These are phyloP conservation scores for Tuber aestivum DNA, from an alignment of 495 filamentous ascomycete genomes.

Conservation along the genomic window DNA sequence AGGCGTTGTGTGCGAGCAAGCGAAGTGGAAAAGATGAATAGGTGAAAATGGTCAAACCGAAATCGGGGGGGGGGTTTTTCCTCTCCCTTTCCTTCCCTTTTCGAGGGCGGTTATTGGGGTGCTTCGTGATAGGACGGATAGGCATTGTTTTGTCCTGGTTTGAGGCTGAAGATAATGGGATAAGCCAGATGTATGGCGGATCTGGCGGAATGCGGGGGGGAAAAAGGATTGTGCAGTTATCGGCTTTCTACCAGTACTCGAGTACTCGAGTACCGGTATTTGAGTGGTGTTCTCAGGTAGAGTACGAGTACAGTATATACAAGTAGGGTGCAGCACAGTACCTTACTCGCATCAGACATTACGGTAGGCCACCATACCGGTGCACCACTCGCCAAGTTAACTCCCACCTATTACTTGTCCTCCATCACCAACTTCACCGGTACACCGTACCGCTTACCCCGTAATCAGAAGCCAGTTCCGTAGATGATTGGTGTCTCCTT, in stretches of 20 bases:
- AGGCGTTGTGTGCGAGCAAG: background rate
- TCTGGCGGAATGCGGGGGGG: background rate
- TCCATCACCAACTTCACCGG: background rate
- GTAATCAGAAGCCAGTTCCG: background rate
- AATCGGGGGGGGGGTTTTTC: no score
- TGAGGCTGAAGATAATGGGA: constrained; percentile 5
- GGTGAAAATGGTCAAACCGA: background rate
- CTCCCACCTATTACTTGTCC: background rate
- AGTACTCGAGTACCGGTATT: background rate
- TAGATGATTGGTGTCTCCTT: background rate
- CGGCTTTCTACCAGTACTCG: background rate
- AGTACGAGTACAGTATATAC: no score
- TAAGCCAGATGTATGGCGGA: constrained; percentile 1
- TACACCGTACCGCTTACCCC: background rate
- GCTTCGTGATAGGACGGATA: background rate
- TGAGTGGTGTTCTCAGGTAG: no score
- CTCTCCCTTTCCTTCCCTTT: background rate
- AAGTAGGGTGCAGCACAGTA: no score
- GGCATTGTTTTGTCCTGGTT: background rate
- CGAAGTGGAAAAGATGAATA: background rate
- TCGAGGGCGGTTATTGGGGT: background rate
- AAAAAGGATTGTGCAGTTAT: background rate
- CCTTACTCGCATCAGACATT: background rate
- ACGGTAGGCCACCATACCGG: background rate
- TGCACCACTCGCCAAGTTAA: background rate